phyloP scores from a whole-genome alignment of 2,329 filamentous ascomycete species.

The Didymellaceae sp. region DNA sequence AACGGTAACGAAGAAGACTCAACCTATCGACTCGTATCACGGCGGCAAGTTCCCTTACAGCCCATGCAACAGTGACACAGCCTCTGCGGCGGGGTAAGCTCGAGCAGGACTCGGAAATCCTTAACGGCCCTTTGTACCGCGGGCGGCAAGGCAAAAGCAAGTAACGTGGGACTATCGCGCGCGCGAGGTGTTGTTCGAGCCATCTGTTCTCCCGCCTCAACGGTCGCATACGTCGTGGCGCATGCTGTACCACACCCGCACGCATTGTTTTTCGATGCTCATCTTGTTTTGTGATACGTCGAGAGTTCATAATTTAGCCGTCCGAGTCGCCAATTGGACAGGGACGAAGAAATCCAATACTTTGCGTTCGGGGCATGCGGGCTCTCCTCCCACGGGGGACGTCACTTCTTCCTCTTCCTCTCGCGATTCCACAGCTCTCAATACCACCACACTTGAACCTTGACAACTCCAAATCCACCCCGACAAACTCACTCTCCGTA shows the following conservation, averaged over 20 bases:
- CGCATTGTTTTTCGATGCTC: slow-evolving; percentile 14
- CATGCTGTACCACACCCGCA: slow-evolving; percentile 17
- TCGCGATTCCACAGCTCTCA: background rate
- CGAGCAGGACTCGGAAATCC: slow-evolving; percentile 7
- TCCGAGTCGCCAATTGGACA: slow-evolving; percentile 4
- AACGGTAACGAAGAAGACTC: slow-evolving; percentile 4
- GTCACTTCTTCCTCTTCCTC: background rate
- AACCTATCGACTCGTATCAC: background rate
- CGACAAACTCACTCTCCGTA: no score
- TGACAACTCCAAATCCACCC: no score
- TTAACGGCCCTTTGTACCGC: slow-evolving; percentile 2
- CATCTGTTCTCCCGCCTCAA: slow-evolving; percentile 20
- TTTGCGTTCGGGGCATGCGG: slow-evolving; percentile 2
- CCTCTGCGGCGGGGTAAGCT: slow-evolving; percentile 10
- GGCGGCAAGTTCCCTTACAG: background rate
- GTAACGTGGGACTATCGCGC: slow-evolving; percentile 15
- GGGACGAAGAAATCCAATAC: slow-evolving; percentile 12
- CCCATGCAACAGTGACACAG: slow-evolving; percentile 9
- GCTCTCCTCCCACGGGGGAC: background rate
- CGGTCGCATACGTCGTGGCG: slow-evolving; percentile 17
- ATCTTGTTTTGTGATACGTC: slow-evolving; percentile 19
- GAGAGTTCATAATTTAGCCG: slow-evolving; percentile 1
- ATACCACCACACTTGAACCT: no score
- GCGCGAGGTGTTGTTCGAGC: slow-evolving; percentile 22
- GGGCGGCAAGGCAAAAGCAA: slow-evolving; percentile 22